These are phyloP conservation scores for Mimosa bimucronata DNA, from an alignment of 306 rosid genomes.

Conservation along the genomic window DNA sequence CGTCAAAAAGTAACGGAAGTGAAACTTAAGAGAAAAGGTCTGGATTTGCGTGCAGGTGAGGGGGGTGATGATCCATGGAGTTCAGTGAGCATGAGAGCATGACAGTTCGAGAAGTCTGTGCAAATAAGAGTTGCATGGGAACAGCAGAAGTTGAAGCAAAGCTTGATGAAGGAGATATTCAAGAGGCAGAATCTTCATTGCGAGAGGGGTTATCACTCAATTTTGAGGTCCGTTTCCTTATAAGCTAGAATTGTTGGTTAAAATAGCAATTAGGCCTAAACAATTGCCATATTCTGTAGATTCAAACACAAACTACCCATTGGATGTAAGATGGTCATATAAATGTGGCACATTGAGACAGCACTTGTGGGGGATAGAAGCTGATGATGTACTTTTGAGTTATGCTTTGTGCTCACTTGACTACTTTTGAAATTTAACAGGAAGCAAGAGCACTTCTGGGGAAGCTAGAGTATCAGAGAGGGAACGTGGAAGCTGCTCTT, in stretches of 20 bases:
- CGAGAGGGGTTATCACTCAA: constrained; percentile 76
- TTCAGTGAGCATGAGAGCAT: constrained; percentile 43
- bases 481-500: constrained; percentile 93
- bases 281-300: neutral
- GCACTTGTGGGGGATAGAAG: constrained; percentile 2
- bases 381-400: constrained; percentile 5
- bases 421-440: constrained; percentile 47
- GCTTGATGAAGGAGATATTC: constrained; percentile 80
- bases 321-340: neutral
- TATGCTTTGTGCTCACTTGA: constrained; percentile 2
- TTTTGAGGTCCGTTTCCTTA: constrained; percentile 54
- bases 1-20: constrained; percentile 36
- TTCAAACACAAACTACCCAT: constrained; percentile 8
- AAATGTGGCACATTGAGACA: constrained; percentile 21
- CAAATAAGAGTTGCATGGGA: constrained; percentile 56
- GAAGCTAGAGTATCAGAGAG: constrained; percentile 98
- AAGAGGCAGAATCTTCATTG: constrained; percentile 74
- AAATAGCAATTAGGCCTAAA: neutral
- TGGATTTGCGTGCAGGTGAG: constrained; percentile 25
- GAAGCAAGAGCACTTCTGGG: constrained; percentile 99
- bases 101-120: constrained; percentile 50
- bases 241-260: neutral
- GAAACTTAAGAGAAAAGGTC: constrained; percentile 38
- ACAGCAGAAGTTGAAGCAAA: constrained; percentile 65
- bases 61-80: constrained; percentile 50